Percentiles rank a stretch among this genome's conserved stretches.
phyloP scores from a whole-genome alignment of 768 basidiomycete species.

The Strobilomyces dryophilus region DNA sequence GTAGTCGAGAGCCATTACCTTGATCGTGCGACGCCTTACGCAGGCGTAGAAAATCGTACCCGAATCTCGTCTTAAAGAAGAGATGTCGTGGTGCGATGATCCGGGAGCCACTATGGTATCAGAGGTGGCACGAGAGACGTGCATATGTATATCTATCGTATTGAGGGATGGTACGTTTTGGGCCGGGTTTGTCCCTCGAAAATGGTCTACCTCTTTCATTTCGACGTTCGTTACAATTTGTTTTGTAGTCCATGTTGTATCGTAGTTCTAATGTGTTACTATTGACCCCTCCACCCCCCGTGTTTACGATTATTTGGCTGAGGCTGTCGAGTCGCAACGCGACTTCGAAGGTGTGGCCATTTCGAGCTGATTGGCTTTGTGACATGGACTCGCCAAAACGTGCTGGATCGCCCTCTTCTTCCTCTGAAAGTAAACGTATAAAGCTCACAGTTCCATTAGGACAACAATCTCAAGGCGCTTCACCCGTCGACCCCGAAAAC shows the following conservation, averaged over 20 bases:
- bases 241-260: not conserved
- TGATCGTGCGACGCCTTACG: conserved; percentile 1
- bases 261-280: not conserved
- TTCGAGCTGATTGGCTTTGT: conserved; percentile 23
- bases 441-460: conserved; percentile 46
- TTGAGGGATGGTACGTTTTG: not conserved
- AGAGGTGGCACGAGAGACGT: not conserved
- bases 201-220: not conserved
- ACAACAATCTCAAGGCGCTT: conserved; percentile 58
- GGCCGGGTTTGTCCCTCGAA: not conserved
- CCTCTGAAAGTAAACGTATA: conserved; percentile 55
- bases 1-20: conserved; percentile 24
- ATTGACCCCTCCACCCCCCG: conserved; percentile 12
- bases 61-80: not conserved
- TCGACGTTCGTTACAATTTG: not conserved
- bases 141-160: not conserved
- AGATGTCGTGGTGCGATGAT: not conserved
- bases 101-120: no score
- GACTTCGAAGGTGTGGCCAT: conserved; percentile 16
- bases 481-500: conserved; percentile 71
- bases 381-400: conserved; percentile 66
- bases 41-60: no score
- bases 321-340: not conserved
- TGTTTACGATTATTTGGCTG: conserved; percentile 20
- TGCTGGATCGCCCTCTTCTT: conserved; percentile 52